phyloP scores from a whole-genome alignment of 2,329 filamentous ascomycete genomes.

The Neurospora sp. region DNA sequence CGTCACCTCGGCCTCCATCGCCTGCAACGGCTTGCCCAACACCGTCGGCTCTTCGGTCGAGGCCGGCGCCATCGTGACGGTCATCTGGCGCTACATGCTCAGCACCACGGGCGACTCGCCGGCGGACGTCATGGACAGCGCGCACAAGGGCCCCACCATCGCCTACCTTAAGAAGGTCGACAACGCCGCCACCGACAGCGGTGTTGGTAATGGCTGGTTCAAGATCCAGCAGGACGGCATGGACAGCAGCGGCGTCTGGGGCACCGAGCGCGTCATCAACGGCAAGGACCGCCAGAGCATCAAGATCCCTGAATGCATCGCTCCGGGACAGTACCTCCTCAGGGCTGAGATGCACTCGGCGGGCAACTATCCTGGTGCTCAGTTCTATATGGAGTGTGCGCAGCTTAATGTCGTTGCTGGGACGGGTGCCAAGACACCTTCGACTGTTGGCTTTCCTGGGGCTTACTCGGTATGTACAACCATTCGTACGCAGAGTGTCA shows the following conservation, averaged over 20 bases:
- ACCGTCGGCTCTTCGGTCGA: conserved; percentile 12
- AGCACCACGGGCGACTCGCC: conserved; percentile 14
- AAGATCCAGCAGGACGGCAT: conserved; percentile 20
- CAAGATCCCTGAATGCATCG: conserved; percentile 17
- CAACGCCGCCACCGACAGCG: conserved; percentile 15
- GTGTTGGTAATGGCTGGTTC: conserved; percentile 18
- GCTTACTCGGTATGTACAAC: conserved; percentile 13
- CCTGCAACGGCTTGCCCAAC: conserved; percentile 19
- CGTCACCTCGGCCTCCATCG: conserved; percentile 16
- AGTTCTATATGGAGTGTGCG: conserved; percentile 20
- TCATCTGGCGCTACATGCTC: conserved; percentile 20
- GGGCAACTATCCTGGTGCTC: conserved; percentile 16
- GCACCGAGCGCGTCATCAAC: conserved; percentile 18
- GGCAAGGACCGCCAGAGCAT: conserved; percentile 17
- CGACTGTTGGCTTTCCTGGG: conserved; percentile 17
- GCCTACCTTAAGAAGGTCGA: conserved; percentile 20
- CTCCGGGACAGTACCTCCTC: conserved; percentile 17
- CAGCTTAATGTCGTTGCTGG: conserved; percentile 18
- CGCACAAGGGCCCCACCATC: conserved; percentile 18
- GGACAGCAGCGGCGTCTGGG: conserved; percentile 13
- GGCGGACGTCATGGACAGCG: conserved; percentile 19
- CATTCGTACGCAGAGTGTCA: not conserved
- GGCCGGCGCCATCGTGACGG: conserved; percentile 15
- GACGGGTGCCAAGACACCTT: conserved; percentile 14
- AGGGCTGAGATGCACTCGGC: conserved; percentile 18